These are phyloP conservation scores for Elaeagnus macrophylla DNA, from an alignment of 306 rosid genomes.

Conservation along the genomic window DNA sequence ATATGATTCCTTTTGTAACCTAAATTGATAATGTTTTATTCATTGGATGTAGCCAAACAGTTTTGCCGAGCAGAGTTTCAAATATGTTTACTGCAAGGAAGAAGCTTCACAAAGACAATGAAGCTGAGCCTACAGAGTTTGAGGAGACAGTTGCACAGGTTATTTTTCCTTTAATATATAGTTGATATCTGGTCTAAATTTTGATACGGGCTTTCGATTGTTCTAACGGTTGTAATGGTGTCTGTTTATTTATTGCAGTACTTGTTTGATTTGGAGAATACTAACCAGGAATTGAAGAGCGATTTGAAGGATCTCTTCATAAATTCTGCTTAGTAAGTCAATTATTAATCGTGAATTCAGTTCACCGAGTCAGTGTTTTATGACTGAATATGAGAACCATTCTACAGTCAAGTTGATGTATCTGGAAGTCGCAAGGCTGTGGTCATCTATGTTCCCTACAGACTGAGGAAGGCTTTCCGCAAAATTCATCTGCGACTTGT, in stretches of 20 bases:
- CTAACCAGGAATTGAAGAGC: conserved; percentile 61
- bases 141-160: conserved; percentile 76
- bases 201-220: no score
- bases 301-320: conserved; percentile 67
- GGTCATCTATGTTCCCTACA: conserved; percentile 54
- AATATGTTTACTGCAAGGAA: conserved; percentile 59
- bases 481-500: conserved; percentile 67
- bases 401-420: conserved; percentile 51
- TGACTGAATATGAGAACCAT: not conserved
- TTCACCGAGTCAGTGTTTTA: not conserved
- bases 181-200: no score
- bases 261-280: conserved; percentile 71
- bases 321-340: conserved; percentile 48
- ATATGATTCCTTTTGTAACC: no score
- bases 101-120: conserved; percentile 64
- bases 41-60: no score
- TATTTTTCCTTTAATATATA: no score
- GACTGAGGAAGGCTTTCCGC: conserved; percentile 58
- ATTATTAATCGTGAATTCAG: not conserved
- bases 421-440: conserved; percentile 62
- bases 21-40: no score
- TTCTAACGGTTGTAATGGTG: not conserved
- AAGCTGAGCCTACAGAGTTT: conserved; percentile 57
- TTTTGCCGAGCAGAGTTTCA: conserved; percentile 19
- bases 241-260: conserved; percentile 26